Percentiles rank a stretch among this genome's conserved stretches.
These are phyloP conservation scores for Diutina scorzettiae DNA, from an alignment of 1,139 yeast genomes.

Conservation along the genomic window DNA sequence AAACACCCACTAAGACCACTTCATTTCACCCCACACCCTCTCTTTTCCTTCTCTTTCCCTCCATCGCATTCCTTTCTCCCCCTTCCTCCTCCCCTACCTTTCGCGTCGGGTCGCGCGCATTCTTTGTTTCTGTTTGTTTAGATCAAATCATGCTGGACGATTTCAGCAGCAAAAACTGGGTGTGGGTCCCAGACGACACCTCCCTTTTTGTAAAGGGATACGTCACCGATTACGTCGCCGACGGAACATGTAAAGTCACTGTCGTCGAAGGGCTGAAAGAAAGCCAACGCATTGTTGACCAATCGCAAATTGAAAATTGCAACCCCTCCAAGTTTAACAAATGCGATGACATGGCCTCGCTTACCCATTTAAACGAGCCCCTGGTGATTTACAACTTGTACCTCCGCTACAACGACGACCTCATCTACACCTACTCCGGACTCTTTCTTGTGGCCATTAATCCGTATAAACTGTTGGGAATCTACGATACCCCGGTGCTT, in stretches of 20 bases:
- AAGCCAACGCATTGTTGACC: slow-evolving; percentile 25
- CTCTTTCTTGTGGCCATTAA: slow-evolving; percentile 90
- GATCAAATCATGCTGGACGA: slow-evolving; percentile 7
- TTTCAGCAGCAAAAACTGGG: slow-evolving; percentile 36
- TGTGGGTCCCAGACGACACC: slow-evolving; percentile 72
- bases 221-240: slow-evolving; percentile 41
- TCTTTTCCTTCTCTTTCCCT: neutral
- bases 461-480: slow-evolving; percentile 72
- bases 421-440: slow-evolving; percentile 71
- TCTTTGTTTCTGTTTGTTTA: neutral
- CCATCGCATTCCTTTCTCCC: neutral
- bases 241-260: slow-evolving; percentile 39
- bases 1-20: too few relatives aligned
- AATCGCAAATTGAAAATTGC: slow-evolving; percentile 46
- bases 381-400: slow-evolving; percentile 78
- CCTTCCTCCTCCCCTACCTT: neutral
- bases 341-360: slow-evolving; percentile 90
- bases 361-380: slow-evolving; percentile 90
- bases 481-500: slow-evolving; percentile 51
- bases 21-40: neutral
- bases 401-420: slow-evolving; percentile 63
- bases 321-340: slow-evolving; percentile 90
- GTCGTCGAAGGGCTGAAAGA: slow-evolving; percentile 34
- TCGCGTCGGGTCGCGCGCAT: too few relatives aligned
- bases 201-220: slow-evolving; percentile 61